phyloP scores from a whole-genome alignment of 2,329 filamentous ascomycete genomes.

The Penicillium brevicompactum region DNA sequence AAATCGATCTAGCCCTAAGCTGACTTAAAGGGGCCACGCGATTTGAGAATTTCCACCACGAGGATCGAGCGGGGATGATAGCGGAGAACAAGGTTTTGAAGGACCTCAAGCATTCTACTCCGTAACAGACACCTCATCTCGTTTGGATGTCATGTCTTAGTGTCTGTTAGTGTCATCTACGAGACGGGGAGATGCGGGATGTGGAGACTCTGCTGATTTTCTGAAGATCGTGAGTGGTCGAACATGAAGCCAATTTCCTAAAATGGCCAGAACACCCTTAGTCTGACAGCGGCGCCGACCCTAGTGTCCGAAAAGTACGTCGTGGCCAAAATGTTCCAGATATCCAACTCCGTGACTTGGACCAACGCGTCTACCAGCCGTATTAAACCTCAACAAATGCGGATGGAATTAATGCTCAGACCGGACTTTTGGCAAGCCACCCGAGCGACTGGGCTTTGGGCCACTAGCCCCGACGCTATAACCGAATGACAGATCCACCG shows the following conservation, averaged over 20 bases:
- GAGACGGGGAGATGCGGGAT: conserved; percentile 11
- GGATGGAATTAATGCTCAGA: background rate
- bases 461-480: background rate
- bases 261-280: background rate
- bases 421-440: background rate
- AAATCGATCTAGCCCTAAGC: background rate
- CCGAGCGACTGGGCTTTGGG: background rate
- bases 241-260: background rate
- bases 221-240: conserved; percentile 8
- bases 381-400: background rate
- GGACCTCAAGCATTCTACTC: background rate
- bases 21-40: background rate
- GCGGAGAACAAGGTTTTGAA: background rate
- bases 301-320: conserved; percentile 2
- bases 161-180: background rate
- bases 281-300: conserved; percentile 3
- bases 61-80: background rate
- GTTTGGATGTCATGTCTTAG: conserved; percentile 1
- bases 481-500: background rate
- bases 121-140: background rate
- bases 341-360: background rate
- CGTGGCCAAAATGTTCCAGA: background rate
- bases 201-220: conserved; percentile 10
- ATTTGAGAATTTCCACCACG: background rate
- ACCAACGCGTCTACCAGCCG: background rate